phyloP scores from a whole-genome alignment of 129 eudicot genomes.

The Erigeron canadensis region DNA sequence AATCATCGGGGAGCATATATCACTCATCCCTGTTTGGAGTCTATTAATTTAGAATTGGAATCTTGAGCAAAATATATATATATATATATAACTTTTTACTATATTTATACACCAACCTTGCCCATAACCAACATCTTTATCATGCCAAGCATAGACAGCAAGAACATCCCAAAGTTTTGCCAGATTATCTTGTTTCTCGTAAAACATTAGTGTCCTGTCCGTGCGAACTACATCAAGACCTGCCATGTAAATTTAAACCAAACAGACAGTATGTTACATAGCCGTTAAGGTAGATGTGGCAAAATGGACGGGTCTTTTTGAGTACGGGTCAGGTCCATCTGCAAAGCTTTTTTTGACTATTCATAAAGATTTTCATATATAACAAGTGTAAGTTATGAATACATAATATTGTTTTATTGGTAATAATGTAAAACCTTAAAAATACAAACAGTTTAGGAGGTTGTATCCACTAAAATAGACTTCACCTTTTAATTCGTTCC shows the following conservation, averaged over 20 bases:
- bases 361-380: neutral
- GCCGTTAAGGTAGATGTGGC: neutral
- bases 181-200: slow-evolving; percentile 84
- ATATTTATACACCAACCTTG: slow-evolving; percentile 63
- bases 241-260: slow-evolving; percentile 37
- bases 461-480: neutral
- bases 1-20: slow-evolving; percentile 97
- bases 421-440: neutral
- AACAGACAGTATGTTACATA: slow-evolving; percentile 12
- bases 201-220: slow-evolving; percentile 78
- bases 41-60: slow-evolving; percentile 19
- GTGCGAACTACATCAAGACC: slow-evolving; percentile 98
- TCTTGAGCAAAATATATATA: slow-evolving; percentile 16
- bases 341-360: neutral
- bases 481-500: neutral
- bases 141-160: slow-evolving; percentile 93
- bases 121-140: slow-evolving; percentile 88
- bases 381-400: neutral
- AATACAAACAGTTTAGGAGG: neutral
- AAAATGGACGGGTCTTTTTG: neutral
- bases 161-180: slow-evolving; percentile 96
- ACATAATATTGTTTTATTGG: neutral
- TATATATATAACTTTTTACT: neutral
- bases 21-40: slow-evolving; percentile 87
- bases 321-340: neutral